Percentiles rank a stretch among this genome's conserved stretches.
These are phyloP conservation scores for Barnettozyma populi DNA, from an alignment of 805 yeast species.

Conservation along the genomic window DNA sequence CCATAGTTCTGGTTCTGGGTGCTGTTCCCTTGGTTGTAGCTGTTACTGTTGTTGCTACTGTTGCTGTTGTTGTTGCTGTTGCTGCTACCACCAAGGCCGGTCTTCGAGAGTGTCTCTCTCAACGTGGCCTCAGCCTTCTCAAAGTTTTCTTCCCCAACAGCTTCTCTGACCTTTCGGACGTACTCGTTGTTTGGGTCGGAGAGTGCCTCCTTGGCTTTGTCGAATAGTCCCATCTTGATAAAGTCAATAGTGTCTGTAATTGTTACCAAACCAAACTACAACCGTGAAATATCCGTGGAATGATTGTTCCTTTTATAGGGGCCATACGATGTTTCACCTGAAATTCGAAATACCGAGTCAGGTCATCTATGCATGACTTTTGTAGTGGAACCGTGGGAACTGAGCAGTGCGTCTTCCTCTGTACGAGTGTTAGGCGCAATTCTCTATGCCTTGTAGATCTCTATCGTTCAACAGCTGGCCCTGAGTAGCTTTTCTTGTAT, in stretches of 20 bases:
- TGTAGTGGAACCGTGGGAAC: no score
- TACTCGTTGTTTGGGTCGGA: slow-evolving; percentile 17
- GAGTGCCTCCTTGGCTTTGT: slow-evolving; percentile 32
- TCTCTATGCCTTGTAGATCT: no score
- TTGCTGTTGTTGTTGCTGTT: no score
- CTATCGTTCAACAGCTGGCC: no score
- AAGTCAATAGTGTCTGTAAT: neutral
- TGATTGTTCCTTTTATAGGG: neutral
- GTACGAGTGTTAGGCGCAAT: no score
- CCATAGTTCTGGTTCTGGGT: neutral
- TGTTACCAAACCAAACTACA: no score
- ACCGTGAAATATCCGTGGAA: neutral
- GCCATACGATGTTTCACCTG: neutral
- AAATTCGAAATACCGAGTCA: neutral
- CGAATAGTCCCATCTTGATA: slow-evolving; percentile 38
- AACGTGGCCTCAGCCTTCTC: neutral
- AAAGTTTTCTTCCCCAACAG: slow-evolving; percentile 25
- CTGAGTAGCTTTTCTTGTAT: no score
- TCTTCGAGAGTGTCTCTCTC: neutral
- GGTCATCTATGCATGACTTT: no score
- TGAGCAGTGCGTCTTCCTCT: no score
- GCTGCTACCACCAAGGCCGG: neutral
- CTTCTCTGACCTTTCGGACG: slow-evolving; percentile 19
- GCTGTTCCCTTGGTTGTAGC: neutral
- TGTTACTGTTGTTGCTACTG: neutral